Base-by-base conservation (phyloP, 345 rosid genomes). In the Odontarrhena argentea region DNA sequence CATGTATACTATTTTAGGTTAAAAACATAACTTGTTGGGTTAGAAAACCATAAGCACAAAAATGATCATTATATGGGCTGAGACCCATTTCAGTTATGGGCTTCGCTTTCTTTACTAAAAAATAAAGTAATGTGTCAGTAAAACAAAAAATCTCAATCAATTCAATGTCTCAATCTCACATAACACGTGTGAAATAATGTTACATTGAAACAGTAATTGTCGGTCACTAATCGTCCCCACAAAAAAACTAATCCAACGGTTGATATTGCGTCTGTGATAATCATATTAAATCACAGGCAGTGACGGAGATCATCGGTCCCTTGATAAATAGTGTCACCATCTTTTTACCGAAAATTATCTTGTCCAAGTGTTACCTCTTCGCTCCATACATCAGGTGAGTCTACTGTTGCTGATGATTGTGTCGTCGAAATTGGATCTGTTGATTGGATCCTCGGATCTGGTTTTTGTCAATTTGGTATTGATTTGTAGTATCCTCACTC, bases 251-350 rank as follows among this genome's bases (percentile, higher is more conserved):
- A 51, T 43, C 68, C 1, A n/a, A 30, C 57, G 51, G 64, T 63
- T 47, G 57, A n/a, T 38, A 65, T 3, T 15, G 5, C 60, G 55
- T 73, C 61, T 50, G 76, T 65, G 71, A 58, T 14, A 22, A n/a
- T 13, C 9, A 0, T 0, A 25, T 35, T 58, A 34, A 24, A 50
- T 58, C 61, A 72, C 76, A 50, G 67, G 32, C 76, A 49, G 76
- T 57, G 40, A 9, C 47, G 5, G 24, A 64, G 44, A 18, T 22
- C 57, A 53, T 41, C 57, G 50, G 63, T 38, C 50, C 51, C 10
- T 38, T n/a, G 1, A 7, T 12, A n/a, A 34, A 7, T 34, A 34
- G 22, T 18, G 22, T 18, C 22, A 18, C 11, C 12, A 34, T 22
- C 35, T 34, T 6, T 28, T 1, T 0, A 14, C 35, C 37, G 42